Evolutionary conservation across 371 early-diverging fungal genomes (phyloP).

Genomic region (Saksenaea vasiformis): DNA sequence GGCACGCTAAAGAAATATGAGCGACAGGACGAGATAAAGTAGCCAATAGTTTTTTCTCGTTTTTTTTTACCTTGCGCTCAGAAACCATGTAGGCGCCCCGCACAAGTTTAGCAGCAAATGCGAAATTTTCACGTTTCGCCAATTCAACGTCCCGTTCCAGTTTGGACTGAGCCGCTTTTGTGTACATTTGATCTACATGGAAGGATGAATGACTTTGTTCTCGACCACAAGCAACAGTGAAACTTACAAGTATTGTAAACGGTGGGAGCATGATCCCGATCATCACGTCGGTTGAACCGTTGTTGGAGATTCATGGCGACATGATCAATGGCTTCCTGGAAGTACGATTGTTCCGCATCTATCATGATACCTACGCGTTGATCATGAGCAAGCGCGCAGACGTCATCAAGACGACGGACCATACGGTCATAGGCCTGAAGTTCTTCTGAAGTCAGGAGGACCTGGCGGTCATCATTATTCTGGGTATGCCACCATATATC

Average conservation of each 20-base stretch:
- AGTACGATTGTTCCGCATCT: slow-evolving; percentile 93
- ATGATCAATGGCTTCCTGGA: slow-evolving; percentile 91
- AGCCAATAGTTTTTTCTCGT: too few relatives aligned
- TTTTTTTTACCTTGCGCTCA: slow-evolving; percentile 64
- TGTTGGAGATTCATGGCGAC: slow-evolving; percentile 70
- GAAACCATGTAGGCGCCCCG: slow-evolving; percentile 92
- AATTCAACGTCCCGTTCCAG: slow-evolving; percentile 70
- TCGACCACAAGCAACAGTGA: not conserved
- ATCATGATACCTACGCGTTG: slow-evolving; percentile 78
- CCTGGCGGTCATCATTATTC: slow-evolving; percentile 6
- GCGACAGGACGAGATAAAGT: not conserved
- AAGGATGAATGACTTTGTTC: not conserved
- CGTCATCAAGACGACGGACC: slow-evolving; percentile 62
- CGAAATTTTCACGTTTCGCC: slow-evolving; percentile 66
- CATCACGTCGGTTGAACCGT: slow-evolving; percentile 63
- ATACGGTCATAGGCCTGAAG: slow-evolving; percentile 71
- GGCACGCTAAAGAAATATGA: slow-evolving; percentile 54
- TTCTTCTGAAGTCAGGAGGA: slow-evolving; percentile 50
- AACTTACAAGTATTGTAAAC: slow-evolving; percentile 82
- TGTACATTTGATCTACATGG: slow-evolving; percentile 86
- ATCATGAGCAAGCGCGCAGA: slow-evolving; percentile 64
- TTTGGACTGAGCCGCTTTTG: slow-evolving; percentile 68
- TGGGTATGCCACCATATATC: slow-evolving; percentile 19
- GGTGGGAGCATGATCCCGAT: slow-evolving; percentile 55
- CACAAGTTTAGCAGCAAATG: slow-evolving; percentile 89